These are phyloP conservation scores for Suhomyces wounanorum DNA, from an alignment of 1,139 yeast genomes.

Conservation along the genomic window DNA sequence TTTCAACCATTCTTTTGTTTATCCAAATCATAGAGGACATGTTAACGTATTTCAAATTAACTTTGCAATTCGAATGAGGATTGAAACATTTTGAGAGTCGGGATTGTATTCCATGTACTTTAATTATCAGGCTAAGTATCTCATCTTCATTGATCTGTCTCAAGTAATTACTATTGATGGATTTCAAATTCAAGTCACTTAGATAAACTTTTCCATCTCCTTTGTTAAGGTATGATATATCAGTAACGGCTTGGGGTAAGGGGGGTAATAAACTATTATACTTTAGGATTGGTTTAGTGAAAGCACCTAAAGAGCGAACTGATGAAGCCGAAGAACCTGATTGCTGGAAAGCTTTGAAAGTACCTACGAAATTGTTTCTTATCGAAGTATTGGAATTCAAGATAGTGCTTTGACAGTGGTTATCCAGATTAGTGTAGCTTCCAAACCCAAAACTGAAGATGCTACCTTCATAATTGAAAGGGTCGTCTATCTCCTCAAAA, in stretches of 20 bases:
- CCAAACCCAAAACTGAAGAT: slow-evolving; percentile 6
- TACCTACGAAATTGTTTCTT: slow-evolving; percentile 6
- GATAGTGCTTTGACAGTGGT: background rate
- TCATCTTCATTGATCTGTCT: slow-evolving; percentile 39
- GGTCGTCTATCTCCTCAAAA: slow-evolving; percentile 16
- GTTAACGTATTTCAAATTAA: slow-evolving; percentile 32
- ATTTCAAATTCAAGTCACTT: slow-evolving; percentile 44
- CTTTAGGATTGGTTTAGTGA: slow-evolving; percentile 32
- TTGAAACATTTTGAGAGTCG: background rate
- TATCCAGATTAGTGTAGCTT: background rate
- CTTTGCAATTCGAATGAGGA: background rate
- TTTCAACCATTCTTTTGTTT: slow-evolving; percentile 40
- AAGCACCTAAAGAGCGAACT: slow-evolving; percentile 32
- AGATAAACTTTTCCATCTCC: slow-evolving; percentile 46
- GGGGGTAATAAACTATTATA: slow-evolving; percentile 45
- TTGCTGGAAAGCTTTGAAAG: slow-evolving; percentile 12
- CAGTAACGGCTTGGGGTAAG: slow-evolving; percentile 30
- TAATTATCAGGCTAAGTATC: slow-evolving; percentile 34
- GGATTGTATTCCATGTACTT: slow-evolving; percentile 16
- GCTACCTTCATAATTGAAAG: slow-evolving; percentile 7
- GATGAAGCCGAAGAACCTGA: slow-evolving; percentile 33
- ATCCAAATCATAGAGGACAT: slow-evolving; percentile 57
- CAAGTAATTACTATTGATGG: slow-evolving; percentile 37
- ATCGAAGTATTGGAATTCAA: slow-evolving; percentile 6
- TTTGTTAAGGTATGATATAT: slow-evolving; percentile 29